These are phyloP conservation scores for Micractinium conductrix DNA, from an alignment of 139 green algal species.

Conservation along the genomic window DNA sequence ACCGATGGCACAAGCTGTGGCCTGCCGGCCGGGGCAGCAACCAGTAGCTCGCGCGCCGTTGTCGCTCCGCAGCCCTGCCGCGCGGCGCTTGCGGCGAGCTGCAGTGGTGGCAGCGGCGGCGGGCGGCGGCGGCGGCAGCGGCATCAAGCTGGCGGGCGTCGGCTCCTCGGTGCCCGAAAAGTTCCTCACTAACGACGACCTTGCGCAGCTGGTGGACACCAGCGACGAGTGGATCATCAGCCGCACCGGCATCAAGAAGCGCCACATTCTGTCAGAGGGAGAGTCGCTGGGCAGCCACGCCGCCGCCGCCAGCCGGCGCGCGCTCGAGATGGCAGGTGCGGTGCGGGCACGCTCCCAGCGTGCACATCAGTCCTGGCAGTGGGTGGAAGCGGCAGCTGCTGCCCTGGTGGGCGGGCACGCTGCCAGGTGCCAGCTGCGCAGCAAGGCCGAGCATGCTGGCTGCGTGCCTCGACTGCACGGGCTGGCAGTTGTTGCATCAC, in stretches of 20 bases:
- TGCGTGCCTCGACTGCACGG: no score
- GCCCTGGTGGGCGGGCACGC: no score
- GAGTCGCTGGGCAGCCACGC: slow-evolving; percentile 80
- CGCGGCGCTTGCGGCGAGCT: no score
- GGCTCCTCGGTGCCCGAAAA: slow-evolving; percentile 83
- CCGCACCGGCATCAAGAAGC: slow-evolving; percentile 87
- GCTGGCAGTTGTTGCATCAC: no score
- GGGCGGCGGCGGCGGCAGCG: neutral
- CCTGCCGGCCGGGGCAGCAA: no score
- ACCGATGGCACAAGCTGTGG: no score
- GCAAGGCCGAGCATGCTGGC: no score
- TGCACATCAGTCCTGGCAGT: neutral
- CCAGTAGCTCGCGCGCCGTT: no score
- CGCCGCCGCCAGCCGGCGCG: slow-evolving; percentile 63
- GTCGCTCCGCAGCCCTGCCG: no score
- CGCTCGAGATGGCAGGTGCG: slow-evolving; percentile 87
- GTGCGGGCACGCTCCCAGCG: no score
- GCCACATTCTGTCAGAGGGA: slow-evolving; percentile 81
- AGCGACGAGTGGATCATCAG: slow-evolving; percentile 97
- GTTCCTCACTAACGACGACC: slow-evolving; percentile 90
- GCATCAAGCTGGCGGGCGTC: slow-evolving; percentile 68
- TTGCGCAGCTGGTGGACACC: slow-evolving; percentile 94
- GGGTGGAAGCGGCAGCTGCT: neutral
- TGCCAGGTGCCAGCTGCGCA: no score
- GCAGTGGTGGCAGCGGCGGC: neutral